A percentile compares a stretch with the other conserved stretches of the same genome.
phyloP scores from a whole-genome alignment of 2,329 filamentous ascomycete genomes.

The Fusarium nelsonii region DNA sequence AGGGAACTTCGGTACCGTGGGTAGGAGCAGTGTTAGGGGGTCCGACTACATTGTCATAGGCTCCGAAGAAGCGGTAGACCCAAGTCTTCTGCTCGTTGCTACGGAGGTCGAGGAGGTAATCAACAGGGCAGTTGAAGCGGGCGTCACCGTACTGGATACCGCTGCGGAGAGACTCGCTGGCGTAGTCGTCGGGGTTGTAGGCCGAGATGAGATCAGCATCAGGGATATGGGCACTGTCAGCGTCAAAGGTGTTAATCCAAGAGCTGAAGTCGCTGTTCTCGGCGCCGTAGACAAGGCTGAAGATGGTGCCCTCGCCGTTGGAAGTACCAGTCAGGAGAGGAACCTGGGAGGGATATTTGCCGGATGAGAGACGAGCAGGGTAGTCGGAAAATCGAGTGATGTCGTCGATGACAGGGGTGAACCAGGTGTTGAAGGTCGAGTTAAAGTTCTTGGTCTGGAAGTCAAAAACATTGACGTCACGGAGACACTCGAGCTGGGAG shows the following conservation, averaged over 20 bases:
- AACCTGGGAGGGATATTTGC: conserved; percentile 51
- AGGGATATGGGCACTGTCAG: conserved; percentile 41
- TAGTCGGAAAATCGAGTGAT: conserved; percentile 53
- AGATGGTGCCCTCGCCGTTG: conserved; percentile 54
- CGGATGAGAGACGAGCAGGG: conserved; percentile 31
- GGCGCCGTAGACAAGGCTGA: conserved; percentile 52
- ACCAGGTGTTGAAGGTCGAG: conserved; percentile 57
- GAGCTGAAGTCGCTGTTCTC: conserved; percentile 48
- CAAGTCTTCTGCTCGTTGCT: conserved; percentile 55
- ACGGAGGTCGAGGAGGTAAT: conserved; percentile 57
- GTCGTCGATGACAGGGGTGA: conserved; percentile 55
- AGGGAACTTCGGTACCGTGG: conserved; percentile 55
- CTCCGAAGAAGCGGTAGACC: conserved; percentile 59
- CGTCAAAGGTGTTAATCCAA: conserved; percentile 47
- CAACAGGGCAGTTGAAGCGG: conserved; percentile 59
- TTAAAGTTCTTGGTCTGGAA: conserved; percentile 45
- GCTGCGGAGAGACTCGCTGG: conserved; percentile 55
- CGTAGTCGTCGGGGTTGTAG: conserved; percentile 50
- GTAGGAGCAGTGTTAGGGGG: conserved; percentile 42
- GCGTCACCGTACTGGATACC: conserved; percentile 60
- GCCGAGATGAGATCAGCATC: conserved; percentile 30
- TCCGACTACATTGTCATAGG: conserved; percentile 57
- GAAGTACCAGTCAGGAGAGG: conserved; percentile 54
- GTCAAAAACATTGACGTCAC: conserved; percentile 44
- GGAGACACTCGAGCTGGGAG: conserved; percentile 56